phyloP scores from a whole-genome alignment of 768 basidiomycete genomes.

The Hericium rajendrae region DNA sequence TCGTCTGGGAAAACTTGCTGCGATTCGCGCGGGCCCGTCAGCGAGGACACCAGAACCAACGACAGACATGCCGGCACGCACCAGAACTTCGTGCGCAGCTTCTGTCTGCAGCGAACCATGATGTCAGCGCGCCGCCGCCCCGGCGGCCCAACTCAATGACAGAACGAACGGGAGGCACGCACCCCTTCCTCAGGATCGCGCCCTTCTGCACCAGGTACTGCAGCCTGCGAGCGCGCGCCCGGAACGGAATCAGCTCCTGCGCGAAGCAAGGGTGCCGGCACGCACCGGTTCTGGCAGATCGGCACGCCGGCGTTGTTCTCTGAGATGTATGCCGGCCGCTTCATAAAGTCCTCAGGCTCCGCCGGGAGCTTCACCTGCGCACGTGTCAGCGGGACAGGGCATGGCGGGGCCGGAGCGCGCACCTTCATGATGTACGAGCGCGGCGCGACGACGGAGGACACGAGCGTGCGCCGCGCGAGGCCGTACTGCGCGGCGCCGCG shows the following conservation, averaged over 20 bases:
- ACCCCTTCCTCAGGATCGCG: conserved; percentile 81
- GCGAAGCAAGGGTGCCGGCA: background rate
- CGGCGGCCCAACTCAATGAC: background rate
- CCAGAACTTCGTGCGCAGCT: conserved; percentile 78
- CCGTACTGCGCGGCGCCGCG: conserved; percentile 88
- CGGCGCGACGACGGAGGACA: conserved; percentile 76
- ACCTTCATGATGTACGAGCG: conserved; percentile 85
- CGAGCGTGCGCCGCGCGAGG: conserved; percentile 61
- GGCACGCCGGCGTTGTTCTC: conserved; percentile 66
- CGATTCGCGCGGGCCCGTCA: background rate
- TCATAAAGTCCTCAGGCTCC: conserved; percentile 74
- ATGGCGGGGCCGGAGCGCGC: conserved; percentile 8
- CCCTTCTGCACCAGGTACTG: conserved; percentile 86
- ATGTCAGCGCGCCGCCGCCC: conserved; percentile 1
- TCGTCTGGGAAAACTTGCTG: conserved; percentile 64
- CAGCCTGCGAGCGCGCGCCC: conserved; percentile 35
- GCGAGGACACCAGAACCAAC: background rate
- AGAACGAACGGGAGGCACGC: conserved; percentile 17
- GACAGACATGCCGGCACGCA: conserved; percentile 24
- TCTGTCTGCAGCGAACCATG: conserved; percentile 44
- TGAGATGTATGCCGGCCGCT: conserved; percentile 77
- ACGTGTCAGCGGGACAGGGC: background rate
- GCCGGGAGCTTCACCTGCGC: conserved; percentile 78
- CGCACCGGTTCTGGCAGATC: conserved; percentile 78
- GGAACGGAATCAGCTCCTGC: background rate